Conservation (phyloP, 176 grass and related monocot species). For the Saccharum officinarum region DNA sequence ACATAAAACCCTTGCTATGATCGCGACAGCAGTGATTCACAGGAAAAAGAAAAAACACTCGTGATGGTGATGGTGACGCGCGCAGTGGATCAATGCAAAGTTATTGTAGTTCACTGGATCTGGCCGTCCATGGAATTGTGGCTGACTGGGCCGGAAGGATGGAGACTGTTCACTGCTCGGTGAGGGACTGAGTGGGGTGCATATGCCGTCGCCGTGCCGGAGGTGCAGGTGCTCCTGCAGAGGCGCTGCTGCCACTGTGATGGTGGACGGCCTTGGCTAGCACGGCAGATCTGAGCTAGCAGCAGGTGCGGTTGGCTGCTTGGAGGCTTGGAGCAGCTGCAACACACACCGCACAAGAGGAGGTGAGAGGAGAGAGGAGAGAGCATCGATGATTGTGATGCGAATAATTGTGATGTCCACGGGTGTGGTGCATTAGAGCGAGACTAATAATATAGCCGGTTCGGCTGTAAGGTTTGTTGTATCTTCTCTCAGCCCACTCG, state of each 20-base stretch:
- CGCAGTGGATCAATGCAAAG: background rate
- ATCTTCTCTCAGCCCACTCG: too few species aligned
- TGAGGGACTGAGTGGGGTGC: too few species aligned
- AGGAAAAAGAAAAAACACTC: background rate
- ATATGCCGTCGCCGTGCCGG: too few species aligned
- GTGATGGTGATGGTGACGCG: background rate
- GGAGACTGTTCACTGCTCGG: background rate
- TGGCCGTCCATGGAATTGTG: constrained; percentile 3
- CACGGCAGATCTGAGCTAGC: background rate
- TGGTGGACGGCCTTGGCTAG: background rate
- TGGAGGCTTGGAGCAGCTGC: too few species aligned
- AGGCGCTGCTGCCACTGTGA: too few species aligned
- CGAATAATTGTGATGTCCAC: too few species aligned
- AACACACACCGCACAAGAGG: too few species aligned
- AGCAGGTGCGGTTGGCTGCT: background rate
- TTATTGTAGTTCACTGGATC: constrained; percentile 5
- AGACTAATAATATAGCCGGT: too few species aligned
- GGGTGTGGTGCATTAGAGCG: too few species aligned
- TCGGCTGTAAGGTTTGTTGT: too few species aligned
- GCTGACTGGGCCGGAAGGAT: background rate
- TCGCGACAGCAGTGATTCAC: background rate
- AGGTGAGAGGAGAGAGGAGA: too few species aligned
- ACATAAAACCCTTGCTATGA: background rate
- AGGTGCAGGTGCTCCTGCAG: background rate
- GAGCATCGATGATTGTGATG: too few species aligned